Conservation (phyloP, 371 early-diverging fungal species). For the Zychaea mexicana region DNA sequence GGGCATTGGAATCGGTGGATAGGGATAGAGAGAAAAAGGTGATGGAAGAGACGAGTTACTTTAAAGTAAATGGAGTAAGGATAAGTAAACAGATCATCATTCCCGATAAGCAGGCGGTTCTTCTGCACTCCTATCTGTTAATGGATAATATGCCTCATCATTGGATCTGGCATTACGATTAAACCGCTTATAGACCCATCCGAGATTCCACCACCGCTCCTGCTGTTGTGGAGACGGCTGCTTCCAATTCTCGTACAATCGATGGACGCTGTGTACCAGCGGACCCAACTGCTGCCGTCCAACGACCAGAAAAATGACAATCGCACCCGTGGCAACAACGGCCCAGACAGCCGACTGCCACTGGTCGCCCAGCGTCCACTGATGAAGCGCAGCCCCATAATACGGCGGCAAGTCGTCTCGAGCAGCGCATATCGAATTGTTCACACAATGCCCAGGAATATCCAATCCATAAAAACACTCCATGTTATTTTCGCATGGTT, state of each 20-base stretch:
- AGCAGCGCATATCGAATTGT: conserved; percentile 29
- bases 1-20: no score
- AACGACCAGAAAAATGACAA: conserved; percentile 28
- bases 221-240: conserved; percentile 21
- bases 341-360: conserved; percentile 40
- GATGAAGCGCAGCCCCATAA: conserved; percentile 31
- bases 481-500: conserved; percentile 40
- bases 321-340: conserved; percentile 34
- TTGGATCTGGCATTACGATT: conserved; percentile 17
- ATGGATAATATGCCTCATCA: conserved; percentile 34
- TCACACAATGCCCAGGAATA: conserved; percentile 45
- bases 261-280: conserved; percentile 22
- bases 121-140: conserved; percentile 28
- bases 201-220: conserved; percentile 37
- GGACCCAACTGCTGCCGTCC: conserved; percentile 36
- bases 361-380: conserved; percentile 47
- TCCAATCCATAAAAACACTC: conserved; percentile 41
- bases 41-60: no score
- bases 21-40: no score
- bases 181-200: conserved; percentile 36
- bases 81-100: neutral
- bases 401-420: conserved; percentile 39
- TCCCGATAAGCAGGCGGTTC: conserved; percentile 44
- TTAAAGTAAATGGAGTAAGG: no score
- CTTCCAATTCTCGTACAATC: conserved; percentile 37